These are phyloP conservation scores for Aspergillus nomiae DNA, from an alignment of 2,329 filamentous ascomycete species.

Conservation along the genomic window DNA sequence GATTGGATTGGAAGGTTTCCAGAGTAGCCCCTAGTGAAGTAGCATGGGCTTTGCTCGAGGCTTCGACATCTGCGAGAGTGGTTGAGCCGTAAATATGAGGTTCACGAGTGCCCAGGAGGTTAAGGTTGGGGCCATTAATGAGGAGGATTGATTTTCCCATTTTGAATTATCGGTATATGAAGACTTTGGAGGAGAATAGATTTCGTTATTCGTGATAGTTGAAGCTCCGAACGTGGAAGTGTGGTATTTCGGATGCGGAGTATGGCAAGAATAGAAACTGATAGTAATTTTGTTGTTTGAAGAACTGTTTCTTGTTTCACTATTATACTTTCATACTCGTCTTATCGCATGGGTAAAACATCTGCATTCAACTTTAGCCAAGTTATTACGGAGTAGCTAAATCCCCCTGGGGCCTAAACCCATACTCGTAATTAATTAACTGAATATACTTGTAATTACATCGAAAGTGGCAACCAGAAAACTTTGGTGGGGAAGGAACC, in stretches of 20 bases:
- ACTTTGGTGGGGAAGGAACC: neutral
- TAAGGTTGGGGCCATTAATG: constrained; percentile 82
- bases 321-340: neutral
- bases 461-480: neutral
- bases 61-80: constrained; percentile 65
- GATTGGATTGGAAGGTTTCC: constrained; percentile 71
- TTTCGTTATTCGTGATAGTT: neutral
- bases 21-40: constrained; percentile 53
- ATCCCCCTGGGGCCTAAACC: neutral
- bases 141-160: constrained; percentile 60
- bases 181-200: neutral
- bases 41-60: constrained; percentile 54
- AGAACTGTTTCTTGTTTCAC: neutral
- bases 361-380: neutral
- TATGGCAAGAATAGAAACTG: neutral
- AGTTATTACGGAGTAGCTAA: neutral
- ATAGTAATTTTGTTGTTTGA: neutral
- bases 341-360: neutral
- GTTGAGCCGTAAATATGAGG: constrained; percentile 72
- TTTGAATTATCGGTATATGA: constrained; percentile 12
- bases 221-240: neutral
- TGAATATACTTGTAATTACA: neutral
- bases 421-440: neutral
- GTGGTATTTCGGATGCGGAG: neutral
- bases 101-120: constrained; percentile 74